phyloP scores from a whole-genome alignment of 2,329 filamentous ascomycete species.

The Fusarium mexicanum region DNA sequence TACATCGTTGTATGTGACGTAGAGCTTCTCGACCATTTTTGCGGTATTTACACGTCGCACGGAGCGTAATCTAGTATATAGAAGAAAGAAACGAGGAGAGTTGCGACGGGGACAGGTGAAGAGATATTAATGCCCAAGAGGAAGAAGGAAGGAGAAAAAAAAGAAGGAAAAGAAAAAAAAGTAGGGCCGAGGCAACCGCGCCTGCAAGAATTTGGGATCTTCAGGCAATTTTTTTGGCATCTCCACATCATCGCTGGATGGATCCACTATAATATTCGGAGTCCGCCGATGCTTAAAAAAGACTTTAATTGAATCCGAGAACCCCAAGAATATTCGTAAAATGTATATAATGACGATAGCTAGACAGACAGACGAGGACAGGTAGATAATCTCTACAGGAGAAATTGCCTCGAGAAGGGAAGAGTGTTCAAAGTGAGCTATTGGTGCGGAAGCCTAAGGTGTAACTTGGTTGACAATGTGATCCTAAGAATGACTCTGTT shows the following conservation, averaged over 20 bases:
- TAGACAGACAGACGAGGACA: too few species aligned
- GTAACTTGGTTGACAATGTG: not conserved
- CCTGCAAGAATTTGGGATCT: slow-evolving; percentile 30
- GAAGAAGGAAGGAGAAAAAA: slow-evolving; percentile 8
- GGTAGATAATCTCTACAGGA: too few species aligned
- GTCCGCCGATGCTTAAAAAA: slow-evolving; percentile 28
- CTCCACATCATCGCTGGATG: slow-evolving; percentile 4
- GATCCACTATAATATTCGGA: slow-evolving; percentile 37
- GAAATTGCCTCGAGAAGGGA: not conserved
- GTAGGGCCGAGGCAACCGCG: slow-evolving; percentile 29
- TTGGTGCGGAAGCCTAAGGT: not conserved
- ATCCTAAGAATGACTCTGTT: not conserved
- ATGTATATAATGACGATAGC: not conserved
- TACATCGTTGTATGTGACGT: slow-evolving; percentile 93
- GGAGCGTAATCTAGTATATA: not conserved
- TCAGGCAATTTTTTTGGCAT: slow-evolving; percentile 38
- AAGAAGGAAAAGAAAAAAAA: slow-evolving; percentile 13
- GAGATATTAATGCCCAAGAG: slow-evolving; percentile 30
- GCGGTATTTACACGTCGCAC: slow-evolving; percentile 32
- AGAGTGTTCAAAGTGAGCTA: not conserved
- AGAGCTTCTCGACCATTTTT: slow-evolving; percentile 85
- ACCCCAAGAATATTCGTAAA: not conserved
- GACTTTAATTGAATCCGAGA: not conserved
- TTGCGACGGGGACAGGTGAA: slow-evolving; percentile 21
- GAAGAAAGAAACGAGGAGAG: not conserved